Evolutionary conservation across 768 basidiomycete genomes (phyloP), one percentile per base, ranked within the genome.

Genomic region (Cystofilobasidium ferigula): DNA sequence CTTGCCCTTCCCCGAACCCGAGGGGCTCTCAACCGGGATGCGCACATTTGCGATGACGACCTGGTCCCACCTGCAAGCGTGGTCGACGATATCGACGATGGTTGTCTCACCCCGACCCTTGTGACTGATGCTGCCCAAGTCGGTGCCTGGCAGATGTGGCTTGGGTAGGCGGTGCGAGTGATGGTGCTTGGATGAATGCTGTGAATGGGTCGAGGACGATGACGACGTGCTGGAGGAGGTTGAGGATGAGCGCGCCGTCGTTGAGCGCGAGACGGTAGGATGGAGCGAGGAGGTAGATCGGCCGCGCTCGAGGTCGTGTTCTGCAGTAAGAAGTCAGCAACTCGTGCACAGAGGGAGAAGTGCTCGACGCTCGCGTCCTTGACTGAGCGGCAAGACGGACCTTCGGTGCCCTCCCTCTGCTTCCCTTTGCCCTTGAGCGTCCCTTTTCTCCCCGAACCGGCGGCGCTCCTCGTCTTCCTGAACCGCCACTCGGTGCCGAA

Each of bases 51-150:
- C 79, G 42, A 81, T 79, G 24, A 88, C 77, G 0, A 78, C 76
- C 61, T 83, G 80, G 8, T 81, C 80, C 85, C 86, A 89, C 13
- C 74, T 73, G 16, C 85, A 83, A 10, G 79, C 80, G 71, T 89
- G 87, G 35, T 85, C 85, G 72, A 79, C 80, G 35, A 89, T 80
- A 38, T 78, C 79, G 35, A 81, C 76, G 71, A 81, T 87, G 0
- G 78, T 74, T 0, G 88, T 88, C 63, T 80, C 79, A 26, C 87
- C 87, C 36, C 82, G 36, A 22, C 38, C 24, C 14, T 35, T 38
- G 3, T 28, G 32, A 1, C 35, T 54, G 40, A 64, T 28, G 18
- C 16, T 22, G 30, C 1, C 42, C 63, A 40, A 28, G 36, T 16
- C 40, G 32, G 24, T 36, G 13, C 48, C 35, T 54, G n/a, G 14